Evolutionary conservation across 2,329 filamentous ascomycete species (phyloP), one percentile per base, ranked within the genome.

Genomic region (Fusarium praegraminearum): DNA sequence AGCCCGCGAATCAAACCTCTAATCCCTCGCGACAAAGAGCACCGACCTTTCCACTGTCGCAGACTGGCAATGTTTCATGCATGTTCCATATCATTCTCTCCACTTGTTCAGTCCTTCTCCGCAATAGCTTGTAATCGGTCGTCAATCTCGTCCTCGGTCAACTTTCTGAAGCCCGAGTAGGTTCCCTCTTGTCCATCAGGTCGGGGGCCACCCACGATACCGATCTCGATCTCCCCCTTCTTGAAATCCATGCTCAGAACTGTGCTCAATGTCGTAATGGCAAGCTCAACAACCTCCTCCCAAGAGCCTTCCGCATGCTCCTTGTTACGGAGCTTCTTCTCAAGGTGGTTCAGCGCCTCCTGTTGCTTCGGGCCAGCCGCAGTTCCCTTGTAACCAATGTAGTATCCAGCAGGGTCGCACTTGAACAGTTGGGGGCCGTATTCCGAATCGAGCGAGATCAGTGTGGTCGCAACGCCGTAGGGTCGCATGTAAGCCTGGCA

Each of bases 271-370:
- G 96, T 95, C 45, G 93, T 93, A 80, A 99, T 99, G 62, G 93
- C 96, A 76, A 98, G 87, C 86, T 99, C 96, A 51, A 99, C 95
- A 50, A 99, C 96, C 65, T 99, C 96, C 82, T 97, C 93, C 96
- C 96, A 99, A 78, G 85, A 90, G 66, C 96, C 96, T 61, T 96
- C 92, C 36, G 95, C 96, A 76, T 88, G 86, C 77, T 98, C 94
- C 90, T 98, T 98, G 90, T 97, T 98, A 86, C 98, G 97, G 81
- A 99, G 90, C 88, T 98, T 98, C 91, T 98, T 98, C 89, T 99
- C 96, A 62, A 99, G 87, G 81, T 97, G 94, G 83, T 99, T 99
- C 79, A 98, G 89, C 69, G 96, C 96, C 86, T 99, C 96, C 81
- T 99, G 96, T 81, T 98, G 95, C 85, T 99, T 99, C 57, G 96